phyloP scores from a whole-genome alignment of 139 green algal genomes.

The Micromonas pusilla region DNA sequence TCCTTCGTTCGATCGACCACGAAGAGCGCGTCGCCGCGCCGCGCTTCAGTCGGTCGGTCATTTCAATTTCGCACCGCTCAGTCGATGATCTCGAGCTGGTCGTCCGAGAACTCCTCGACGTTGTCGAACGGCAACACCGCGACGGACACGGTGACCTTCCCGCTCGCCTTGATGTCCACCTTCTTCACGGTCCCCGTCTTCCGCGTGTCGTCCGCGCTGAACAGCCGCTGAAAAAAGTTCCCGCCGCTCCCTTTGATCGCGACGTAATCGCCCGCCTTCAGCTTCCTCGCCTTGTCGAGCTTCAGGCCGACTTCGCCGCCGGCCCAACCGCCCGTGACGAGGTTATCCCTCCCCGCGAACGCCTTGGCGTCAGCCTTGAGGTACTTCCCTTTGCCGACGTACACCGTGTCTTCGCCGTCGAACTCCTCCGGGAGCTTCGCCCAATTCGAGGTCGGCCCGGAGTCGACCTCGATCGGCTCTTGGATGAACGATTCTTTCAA shows the following conservation, averaged over 20 bases:
- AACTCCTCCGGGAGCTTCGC: not conserved
- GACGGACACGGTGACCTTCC: not conserved
- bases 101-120: not conserved
- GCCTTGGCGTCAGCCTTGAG: conserved; percentile 25
- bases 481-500: conserved; percentile 23
- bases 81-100: not conserved
- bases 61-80: not conserved
- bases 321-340: conserved; percentile 24
- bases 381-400: conserved; percentile 26
- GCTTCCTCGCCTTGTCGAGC: not conserved
- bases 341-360: conserved; percentile 23
- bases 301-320: conserved; percentile 26
- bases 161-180: not conserved
- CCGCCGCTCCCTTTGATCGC: not conserved
- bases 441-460: not conserved
- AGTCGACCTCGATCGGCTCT: not conserved
- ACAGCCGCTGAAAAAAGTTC: not conserved
- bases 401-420: conserved; percentile 8
- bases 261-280: conserved; percentile 3
- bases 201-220: not conserved
- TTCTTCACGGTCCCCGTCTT: conserved; percentile 1
- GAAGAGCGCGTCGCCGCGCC: not conserved
- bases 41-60: not conserved
- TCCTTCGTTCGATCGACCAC: not conserved
- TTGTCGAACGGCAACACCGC: conserved; percentile 4